Conservation (phyloP, 768 basidiomycete species). For the Imleria badia region DNA sequence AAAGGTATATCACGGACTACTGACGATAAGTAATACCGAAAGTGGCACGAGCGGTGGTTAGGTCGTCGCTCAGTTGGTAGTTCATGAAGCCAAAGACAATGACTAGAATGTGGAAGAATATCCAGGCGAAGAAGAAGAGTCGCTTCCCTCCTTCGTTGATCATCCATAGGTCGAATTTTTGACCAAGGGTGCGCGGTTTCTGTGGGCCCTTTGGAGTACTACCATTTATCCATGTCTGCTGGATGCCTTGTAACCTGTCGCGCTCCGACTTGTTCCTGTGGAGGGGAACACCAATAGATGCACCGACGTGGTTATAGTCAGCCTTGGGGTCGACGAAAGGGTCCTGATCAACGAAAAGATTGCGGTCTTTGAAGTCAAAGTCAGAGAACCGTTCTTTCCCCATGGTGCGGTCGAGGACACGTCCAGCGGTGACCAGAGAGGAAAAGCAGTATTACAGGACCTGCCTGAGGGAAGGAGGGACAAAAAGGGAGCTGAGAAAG, state of each 20-base stretch:
- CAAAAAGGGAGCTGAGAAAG: not conserved
- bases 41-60: conserved; percentile 55
- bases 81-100: conserved; percentile 73
- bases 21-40: conserved; percentile 82
- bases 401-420: conserved; percentile 26
- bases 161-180: conserved; percentile 77
- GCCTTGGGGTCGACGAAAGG: conserved; percentile 39
- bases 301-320: conserved; percentile 29
- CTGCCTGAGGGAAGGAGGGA: conserved; percentile 24
- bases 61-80: conserved; percentile 80
- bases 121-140: conserved; percentile 78
- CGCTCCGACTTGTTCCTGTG: conserved; percentile 88
- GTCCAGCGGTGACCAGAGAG: conserved; percentile 15
- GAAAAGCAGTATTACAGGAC: conserved; percentile 22
- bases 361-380: conserved; percentile 68
- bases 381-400: conserved; percentile 52
- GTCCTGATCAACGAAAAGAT: conserved; percentile 49
- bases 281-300: conserved; percentile 44
- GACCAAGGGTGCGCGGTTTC: conserved; percentile 39
- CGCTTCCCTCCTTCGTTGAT: conserved; percentile 86
- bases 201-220: conserved; percentile 30
- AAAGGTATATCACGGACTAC: conserved; percentile 19
- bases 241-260: conserved; percentile 78
- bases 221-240: conserved; percentile 51
- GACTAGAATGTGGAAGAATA: conserved; percentile 79